Percentiles rank a stretch among this genome's conserved stretches.
Conservation (phyloP, 805 yeast species). For the Henningerozyma blattae region DNA sequence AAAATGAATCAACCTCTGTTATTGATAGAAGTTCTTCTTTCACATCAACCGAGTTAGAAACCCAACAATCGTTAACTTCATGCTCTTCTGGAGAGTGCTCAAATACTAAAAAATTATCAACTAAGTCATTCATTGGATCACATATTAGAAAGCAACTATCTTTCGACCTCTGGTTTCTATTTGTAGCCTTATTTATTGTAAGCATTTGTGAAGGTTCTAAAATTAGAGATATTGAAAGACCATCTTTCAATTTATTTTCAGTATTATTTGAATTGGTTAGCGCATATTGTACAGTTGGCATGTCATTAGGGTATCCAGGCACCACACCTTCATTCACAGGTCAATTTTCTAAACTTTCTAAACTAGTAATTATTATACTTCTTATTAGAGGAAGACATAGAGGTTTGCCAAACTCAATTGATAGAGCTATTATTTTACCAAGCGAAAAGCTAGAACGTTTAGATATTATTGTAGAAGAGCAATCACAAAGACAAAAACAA, state of each 20-base stretch:
- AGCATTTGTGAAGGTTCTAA: constrained; percentile 76
- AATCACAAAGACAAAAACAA: background rate
- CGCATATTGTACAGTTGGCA: constrained; percentile 94
- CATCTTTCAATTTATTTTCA: constrained; percentile 52
- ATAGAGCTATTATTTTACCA: constrained; percentile 84
- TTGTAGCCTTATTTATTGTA: constrained; percentile 72
- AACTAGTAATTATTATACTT: constrained; percentile 75
- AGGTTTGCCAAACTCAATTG: constrained; percentile 87
- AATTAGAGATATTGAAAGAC: constrained; percentile 32
- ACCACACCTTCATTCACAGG: constrained; percentile 61
- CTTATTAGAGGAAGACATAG: constrained; percentile 93
- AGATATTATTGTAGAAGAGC: constrained; percentile 41
- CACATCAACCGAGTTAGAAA: constrained; percentile 13
- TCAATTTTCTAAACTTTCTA: constrained; percentile 60
- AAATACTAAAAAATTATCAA: too few species aligned
- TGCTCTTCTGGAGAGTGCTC: too few species aligned
- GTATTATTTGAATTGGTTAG: constrained; percentile 80
- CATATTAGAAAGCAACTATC: constrained; percentile 87
- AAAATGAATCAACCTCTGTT: too few species aligned
- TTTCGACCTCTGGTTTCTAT: constrained; percentile 90
- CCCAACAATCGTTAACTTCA: constrained; percentile 14
- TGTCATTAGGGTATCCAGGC: constrained; percentile 72
- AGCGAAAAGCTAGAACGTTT: constrained; percentile 48
- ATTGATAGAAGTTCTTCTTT: too few species aligned
- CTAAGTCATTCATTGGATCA: constrained; percentile 58